Evolutionary conservation across 352 stramenopile species (phyloP), one percentile per base, ranked within the genome.

Genomic region (Phytophthora palmivora): DNA sequence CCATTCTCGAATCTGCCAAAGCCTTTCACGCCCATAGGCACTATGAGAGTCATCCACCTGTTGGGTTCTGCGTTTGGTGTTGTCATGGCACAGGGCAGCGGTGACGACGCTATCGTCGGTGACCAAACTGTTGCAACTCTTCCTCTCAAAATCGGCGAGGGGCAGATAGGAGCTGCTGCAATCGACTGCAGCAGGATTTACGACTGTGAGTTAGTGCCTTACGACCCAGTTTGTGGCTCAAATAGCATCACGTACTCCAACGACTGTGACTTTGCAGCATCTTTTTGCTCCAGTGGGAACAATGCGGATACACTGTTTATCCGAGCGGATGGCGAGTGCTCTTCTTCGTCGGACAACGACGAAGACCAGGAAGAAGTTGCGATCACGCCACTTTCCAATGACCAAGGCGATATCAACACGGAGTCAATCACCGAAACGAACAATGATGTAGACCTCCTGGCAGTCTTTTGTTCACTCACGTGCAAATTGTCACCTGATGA

Each of bases 231-330:
- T 1, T 85, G 76, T 22, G 76, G 76, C 8, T 78, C 73, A 0
- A 67, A 85, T 45, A 63, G 58, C 1, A 34, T 76, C 52, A 80
- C 67, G 0, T 74, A 84, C 66, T 45, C 57, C 47, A 88, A 83
- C 34, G 51, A 69, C 11, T 88, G 79, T 38, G 50, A 11, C 11
- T 76, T 76, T 48, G 63, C 55, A 24, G 16, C 22, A 0, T 28
- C 41, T 6, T 70, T 64, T 56, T 76, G 68, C 22, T 32, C 63
- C 5, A 33, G 21, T 1, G 28, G 46, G 34, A 36, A 43, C 3
- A 15, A 56, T 11, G 16, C 24, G 5, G 32, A 59, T 4, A 41
- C 34, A 4, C 24, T 63, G 14, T 76, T 73, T 39, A 73, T 72
- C 47, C 54, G 47, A 51, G 30, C 50, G 21, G 3, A 41, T 19